Evolutionary conservation across 192 early-diverging fungal genomes (phyloP).

Genomic region (Coemansia sp.): DNA sequence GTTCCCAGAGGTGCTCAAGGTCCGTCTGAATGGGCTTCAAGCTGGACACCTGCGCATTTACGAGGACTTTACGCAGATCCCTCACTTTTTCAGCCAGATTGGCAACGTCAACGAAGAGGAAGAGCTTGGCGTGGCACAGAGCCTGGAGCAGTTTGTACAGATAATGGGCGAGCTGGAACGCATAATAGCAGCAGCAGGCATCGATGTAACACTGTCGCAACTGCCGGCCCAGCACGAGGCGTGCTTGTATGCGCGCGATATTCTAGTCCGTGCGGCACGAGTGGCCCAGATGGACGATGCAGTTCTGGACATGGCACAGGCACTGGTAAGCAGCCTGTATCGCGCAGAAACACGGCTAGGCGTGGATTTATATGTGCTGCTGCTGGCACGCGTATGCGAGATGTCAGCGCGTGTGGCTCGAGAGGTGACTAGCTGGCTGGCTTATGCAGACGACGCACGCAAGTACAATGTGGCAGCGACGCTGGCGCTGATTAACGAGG

Average conservation of each 20-base stretch:
- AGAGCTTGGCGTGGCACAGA: constrained; percentile 37
- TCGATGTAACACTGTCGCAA: constrained; percentile 54
- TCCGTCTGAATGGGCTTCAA: constrained; percentile 79
- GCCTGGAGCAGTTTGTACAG: constrained; percentile 52
- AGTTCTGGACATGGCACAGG: constrained; percentile 84
- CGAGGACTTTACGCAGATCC: constrained; percentile 77
- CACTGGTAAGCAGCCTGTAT: constrained; percentile 83
- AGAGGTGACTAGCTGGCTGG: constrained; percentile 88
- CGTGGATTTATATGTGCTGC: constrained; percentile 76
- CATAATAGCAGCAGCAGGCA: constrained; percentile 54
- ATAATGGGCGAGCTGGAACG: constrained; percentile 80
- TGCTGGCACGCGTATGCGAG: constrained; percentile 85
- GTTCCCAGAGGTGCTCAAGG: constrained; percentile 82
- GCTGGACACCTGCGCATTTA: constrained; percentile 79
- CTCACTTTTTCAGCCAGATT: constrained; percentile 59
- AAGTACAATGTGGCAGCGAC: constrained; percentile 87
- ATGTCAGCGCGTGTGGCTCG: constrained; percentile 73
- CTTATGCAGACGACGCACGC: constrained; percentile 93
- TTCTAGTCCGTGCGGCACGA: constrained; percentile 67
- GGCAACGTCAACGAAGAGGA: constrained; percentile 13
- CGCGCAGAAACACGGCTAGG: constrained; percentile 70
- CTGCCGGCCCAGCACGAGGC: constrained; percentile 81
- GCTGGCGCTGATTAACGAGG: constrained; percentile 74
- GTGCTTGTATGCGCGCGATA: constrained; percentile 67
- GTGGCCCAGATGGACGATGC: constrained; percentile 75